Base-by-base conservation (phyloP, 108 stramenopile genomes). In the Nitzschia sp. region DNA sequence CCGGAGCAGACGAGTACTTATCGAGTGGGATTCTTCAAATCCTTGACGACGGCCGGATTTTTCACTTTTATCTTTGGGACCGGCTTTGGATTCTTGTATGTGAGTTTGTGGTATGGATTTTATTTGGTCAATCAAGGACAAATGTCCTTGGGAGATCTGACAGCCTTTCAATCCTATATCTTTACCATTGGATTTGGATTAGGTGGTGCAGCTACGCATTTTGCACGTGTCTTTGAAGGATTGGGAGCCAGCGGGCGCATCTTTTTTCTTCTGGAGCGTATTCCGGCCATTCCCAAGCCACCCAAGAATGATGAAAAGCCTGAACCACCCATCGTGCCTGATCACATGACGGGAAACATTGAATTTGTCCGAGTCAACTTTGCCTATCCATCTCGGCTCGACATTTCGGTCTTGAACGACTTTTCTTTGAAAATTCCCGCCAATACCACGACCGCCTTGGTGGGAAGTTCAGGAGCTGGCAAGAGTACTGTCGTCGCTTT, bases 361-460 rank as follows among this genome's bases (percentile, higher is more conserved):
- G 66, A 59, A 19, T 90, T 94, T 26, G 17, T 70, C 1, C 53
- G 85, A 54, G 94, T 97, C 30, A 56, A 51, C n/a, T 98, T 98
- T 76, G 51, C 90, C 42, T 98, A 97, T 66, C 98, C 98, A 1
- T 80, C 92, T 18, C 80, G 96, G 34, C 93, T 94, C 4, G 84
- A 93, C 21, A 81, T 78, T 56, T 42, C 27, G 4, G 82, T 96
- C 58, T 73, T 95, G 27, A 60, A 84, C 25, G 71, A 71, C 19
- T 86, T 91, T 82, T 80, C 77, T 19, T 48, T 85, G 0, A 63
- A 64, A 13, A 77, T 85, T 29, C 33, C 49, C 3, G 47, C 64
- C n/a, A 81, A 81, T 48, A 33, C 28, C 24, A 63, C 61, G 0
- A 26, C 32, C 26, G 61, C 61, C 1, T 31, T 63, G 28, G 61